Evolutionary conservation across 2,329 filamentous ascomycete species (phyloP), one percentile per base, ranked within the genome.

Genomic region (Hypoxylon sp.): DNA sequence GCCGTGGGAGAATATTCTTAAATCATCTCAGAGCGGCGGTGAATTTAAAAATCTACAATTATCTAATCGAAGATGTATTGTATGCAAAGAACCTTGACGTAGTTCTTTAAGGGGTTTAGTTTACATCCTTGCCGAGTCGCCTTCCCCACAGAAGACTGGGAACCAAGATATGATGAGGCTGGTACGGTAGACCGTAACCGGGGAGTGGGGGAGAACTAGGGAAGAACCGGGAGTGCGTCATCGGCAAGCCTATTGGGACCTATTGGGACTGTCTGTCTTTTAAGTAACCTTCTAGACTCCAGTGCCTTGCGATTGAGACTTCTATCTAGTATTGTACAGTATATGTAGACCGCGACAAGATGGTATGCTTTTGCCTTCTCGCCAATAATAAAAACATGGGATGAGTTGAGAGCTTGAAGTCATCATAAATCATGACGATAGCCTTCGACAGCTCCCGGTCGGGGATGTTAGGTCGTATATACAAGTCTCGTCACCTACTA

Each of bases 351-450:
- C 35, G 44, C 46, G 22, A 59, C 59, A 33, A n/a, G 22, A 50
- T 59, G 17, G 39, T 47, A n/a, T 58, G 17, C 31, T 33, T 35
- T 55, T 51, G 24, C 46, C 26, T 59, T 58, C 46, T 63, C 54
- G 17, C 62, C 31, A 65, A 33, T 67, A 70, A 60, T 69, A 63
- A 60, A 63, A 69, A 66, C 67, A 73, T 70, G 29, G 53, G 69
- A 69, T 76, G 75, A 77, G 75, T 74, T 77, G 75, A 72, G 75
- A 76, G 71, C 75, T 70, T 73, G 61, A 52, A 66, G 55, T 66
- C 65, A 57, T 68, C 63, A 65, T 46, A 47, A 47, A 39, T 17
- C 57, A 67, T 61, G 62, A 67, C 61, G 70, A 63, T 58, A 63
- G 62, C 63, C 57, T 66, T 67, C 57, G 60, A 60, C n/a, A 53